Conservation (phyloP, 306 rosid genomes). For the Trichosanthes cucumerina region DNA sequence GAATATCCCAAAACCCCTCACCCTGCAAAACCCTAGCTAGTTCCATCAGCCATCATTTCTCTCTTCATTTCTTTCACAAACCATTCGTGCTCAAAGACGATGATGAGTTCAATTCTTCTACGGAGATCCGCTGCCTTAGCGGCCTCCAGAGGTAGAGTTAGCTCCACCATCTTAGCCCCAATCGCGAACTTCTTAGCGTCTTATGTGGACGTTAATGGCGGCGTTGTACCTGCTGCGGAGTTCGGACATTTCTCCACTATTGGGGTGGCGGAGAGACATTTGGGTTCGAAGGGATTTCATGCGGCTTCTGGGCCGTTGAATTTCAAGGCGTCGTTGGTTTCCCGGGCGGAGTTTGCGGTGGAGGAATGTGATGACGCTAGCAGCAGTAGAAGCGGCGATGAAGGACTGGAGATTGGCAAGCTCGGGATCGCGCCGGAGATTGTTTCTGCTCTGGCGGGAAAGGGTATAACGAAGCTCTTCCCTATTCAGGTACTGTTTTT, state of each 20-base stretch:
- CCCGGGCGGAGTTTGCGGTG: constrained; percentile 43
- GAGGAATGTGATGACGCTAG: constrained; percentile 43
- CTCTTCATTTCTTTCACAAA: background rate
- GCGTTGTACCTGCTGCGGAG: constrained; percentile 5
- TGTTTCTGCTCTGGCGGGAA: constrained; percentile 67
- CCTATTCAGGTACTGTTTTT: constrained; percentile 66
- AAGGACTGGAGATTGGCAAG: constrained; percentile 67
- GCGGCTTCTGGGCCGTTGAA: constrained; percentile 32
- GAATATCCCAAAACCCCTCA: background rate
- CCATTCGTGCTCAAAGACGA: background rate
- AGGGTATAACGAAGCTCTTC: constrained; percentile 72
- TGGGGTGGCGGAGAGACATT: background rate
- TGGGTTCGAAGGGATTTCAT: constrained; percentile 35
- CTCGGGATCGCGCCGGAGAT: constrained; percentile 69
- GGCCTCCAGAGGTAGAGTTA: constrained; percentile 8
- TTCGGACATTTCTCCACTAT: constrained; percentile 9
- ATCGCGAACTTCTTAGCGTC: constrained; percentile 5
- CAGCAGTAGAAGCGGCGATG: constrained; percentile 29
- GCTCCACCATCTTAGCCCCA: constrained; percentile 5
- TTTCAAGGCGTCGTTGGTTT: constrained; percentile 39
- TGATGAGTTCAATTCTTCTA: constrained; percentile 11
- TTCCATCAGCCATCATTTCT: background rate
- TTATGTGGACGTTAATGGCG: background rate
- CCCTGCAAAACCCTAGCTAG: background rate
- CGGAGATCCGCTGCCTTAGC: constrained; percentile 14